These are phyloP conservation scores for Annulohypoxylon truncatum DNA, from an alignment of 2,329 filamentous ascomycete species.

Conservation along the genomic window DNA sequence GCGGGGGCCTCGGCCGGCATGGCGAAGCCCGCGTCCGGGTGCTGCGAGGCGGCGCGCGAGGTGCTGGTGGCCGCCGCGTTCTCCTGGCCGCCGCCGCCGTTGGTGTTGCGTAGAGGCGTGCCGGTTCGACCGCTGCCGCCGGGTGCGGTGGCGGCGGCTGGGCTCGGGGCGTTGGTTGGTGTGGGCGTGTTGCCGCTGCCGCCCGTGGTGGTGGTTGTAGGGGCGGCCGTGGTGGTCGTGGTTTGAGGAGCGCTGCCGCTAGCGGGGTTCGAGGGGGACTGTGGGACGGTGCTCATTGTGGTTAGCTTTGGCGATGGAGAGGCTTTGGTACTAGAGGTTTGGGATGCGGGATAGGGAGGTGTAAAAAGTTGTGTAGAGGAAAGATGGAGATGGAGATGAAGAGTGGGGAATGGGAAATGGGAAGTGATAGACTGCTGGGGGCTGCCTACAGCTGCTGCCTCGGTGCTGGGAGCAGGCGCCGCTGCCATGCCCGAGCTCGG, in stretches of 20 bases:
- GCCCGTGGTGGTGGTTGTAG: constrained; percentile 44
- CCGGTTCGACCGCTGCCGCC: constrained; percentile 59
- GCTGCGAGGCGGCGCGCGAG: constrained; percentile 67
- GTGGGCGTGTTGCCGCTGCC: too few species aligned
- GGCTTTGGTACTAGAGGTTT: neutral
- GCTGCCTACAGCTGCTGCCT: neutral
- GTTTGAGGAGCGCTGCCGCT: neutral
- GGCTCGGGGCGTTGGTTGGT: constrained; percentile 33
- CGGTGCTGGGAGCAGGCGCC: neutral
- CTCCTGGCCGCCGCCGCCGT: constrained; percentile 16
- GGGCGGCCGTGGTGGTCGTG: constrained; percentile 45
- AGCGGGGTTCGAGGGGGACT: constrained; percentile 42
- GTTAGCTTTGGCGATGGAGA: neutral
- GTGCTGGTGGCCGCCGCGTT: constrained; percentile 46
- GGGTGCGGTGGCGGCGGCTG: neutral
- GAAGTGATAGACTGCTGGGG: neutral
- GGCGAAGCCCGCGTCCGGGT: constrained; percentile 64
- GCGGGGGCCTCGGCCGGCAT: constrained; percentile 70
- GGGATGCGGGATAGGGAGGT: neutral
- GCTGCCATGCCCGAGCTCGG: neutral
- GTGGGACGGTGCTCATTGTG: neutral
- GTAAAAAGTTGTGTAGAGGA: neutral
- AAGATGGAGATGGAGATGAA: neutral
- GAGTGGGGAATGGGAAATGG: neutral
- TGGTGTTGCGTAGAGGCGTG: constrained; percentile 59